Conservation (phyloP, 2,329 filamentous ascomycete genomes). For the Trematosphaeria pertusa region DNA sequence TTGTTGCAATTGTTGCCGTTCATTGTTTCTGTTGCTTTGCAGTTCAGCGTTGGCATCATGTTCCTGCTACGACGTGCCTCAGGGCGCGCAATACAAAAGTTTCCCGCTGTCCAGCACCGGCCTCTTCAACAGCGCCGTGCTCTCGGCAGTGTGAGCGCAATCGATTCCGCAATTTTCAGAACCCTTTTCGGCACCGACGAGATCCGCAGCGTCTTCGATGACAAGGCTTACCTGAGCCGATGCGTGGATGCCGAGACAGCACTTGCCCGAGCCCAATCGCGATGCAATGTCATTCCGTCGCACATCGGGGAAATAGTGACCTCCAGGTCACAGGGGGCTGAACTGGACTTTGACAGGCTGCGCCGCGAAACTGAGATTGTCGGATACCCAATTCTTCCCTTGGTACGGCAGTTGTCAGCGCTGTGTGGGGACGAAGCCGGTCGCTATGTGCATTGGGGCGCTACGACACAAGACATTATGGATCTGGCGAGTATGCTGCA, state of each 20-base stretch:
- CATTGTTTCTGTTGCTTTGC: conserved; percentile 9
- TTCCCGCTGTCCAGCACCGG: no score
- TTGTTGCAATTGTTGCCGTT: conserved; percentile 10
- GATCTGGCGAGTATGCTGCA: conserved; percentile 62
- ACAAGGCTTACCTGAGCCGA: conserved; percentile 57
- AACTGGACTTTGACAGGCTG: conserved; percentile 54
- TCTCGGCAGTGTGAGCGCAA: conserved; percentile 44
- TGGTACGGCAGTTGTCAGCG: conserved; percentile 57
- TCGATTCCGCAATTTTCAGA: conserved; percentile 60
- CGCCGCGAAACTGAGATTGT: conserved; percentile 59
- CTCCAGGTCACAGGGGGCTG: conserved; percentile 34
- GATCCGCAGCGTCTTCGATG: conserved; percentile 59
- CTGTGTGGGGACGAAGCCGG: conserved; percentile 45
- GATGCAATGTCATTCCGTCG: conserved; percentile 56
- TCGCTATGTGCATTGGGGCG: conserved; percentile 64
- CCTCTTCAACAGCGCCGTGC: conserved; percentile 26
- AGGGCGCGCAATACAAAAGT: no score
- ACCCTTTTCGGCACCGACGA: conserved; percentile 61
- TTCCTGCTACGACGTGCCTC: conserved; percentile 36
- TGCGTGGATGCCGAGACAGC: conserved; percentile 61
- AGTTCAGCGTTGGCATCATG: conserved; percentile 28
- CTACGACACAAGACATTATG: conserved; percentile 67
- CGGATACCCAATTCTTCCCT: conserved; percentile 61
- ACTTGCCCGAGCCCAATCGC: conserved; percentile 59
- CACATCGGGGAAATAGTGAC: conserved; percentile 46